phyloP scores from a whole-genome alignment of 345 rosid genomes.

The Eucalyptus curtisii region DNA sequence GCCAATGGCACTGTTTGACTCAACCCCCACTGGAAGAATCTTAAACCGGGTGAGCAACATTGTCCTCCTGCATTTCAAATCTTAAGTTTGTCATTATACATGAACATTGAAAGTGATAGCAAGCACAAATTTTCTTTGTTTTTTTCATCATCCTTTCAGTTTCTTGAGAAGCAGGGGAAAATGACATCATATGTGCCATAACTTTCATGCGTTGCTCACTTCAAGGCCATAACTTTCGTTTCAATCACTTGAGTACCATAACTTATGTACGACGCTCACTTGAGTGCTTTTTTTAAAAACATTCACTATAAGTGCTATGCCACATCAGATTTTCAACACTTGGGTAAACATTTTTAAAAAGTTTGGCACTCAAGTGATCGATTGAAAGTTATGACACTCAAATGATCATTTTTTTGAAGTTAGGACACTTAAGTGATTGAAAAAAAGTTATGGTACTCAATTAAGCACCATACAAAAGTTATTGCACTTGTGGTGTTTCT shows the following conservation, averaged over 20 bases:
- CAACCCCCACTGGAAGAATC: conserved; percentile 94
- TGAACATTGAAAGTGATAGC: neutral
- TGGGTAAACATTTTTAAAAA: fast-evolving
- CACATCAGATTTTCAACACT: neutral
- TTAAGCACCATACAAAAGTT: neutral
- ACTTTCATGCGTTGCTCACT: neutral
- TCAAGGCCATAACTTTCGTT: neutral
- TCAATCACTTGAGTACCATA: neutral
- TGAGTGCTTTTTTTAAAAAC: neutral
- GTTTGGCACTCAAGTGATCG: neutral
- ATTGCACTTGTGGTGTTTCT: neutral
- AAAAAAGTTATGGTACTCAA: neutral
- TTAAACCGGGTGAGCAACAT: conserved; percentile 60
- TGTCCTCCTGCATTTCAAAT: neutral
- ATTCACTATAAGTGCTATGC: neutral
- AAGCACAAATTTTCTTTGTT: neutral
- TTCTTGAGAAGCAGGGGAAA: neutral
- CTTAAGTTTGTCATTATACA: neutral
- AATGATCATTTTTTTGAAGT: neutral
- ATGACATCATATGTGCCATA: neutral
- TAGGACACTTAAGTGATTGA: neutral
- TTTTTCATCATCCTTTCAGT: neutral
- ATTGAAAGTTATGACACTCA: neutral
- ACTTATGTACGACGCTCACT: neutral
- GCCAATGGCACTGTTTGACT: conserved; percentile 93